phyloP scores from a whole-genome alignment of 345 rosid species.

The Aquilaria malaccensis region DNA sequence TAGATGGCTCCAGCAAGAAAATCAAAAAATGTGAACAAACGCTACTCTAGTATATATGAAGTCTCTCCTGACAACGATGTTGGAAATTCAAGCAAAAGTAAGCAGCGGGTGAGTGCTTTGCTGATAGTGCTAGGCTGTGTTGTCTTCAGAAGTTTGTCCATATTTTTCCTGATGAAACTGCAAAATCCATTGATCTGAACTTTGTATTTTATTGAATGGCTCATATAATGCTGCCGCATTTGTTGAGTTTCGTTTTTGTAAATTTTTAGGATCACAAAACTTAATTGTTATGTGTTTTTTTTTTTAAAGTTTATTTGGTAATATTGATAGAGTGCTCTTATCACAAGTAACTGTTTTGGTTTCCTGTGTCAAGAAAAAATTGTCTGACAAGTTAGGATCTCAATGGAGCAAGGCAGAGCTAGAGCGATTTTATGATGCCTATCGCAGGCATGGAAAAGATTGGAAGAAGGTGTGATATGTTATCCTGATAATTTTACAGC shows the following conservation, averaged over 20 bases:
- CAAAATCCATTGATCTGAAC: background rate
- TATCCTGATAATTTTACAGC: background rate
- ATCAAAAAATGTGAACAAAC: slow-evolving; percentile 70
- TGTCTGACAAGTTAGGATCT: slow-evolving; percentile 79
- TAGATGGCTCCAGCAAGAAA: slow-evolving; percentile 77
- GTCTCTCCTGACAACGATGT: slow-evolving; percentile 55
- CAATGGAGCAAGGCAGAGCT: slow-evolving; percentile 91
- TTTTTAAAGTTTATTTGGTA: background rate
- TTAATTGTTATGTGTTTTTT: background rate
- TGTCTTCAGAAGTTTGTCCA: background rate
- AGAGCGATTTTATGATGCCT: slow-evolving; percentile 80
- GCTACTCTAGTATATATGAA: slow-evolving; percentile 45
- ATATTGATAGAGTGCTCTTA: slow-evolving; percentile 13
- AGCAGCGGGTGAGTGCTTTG: slow-evolving; percentile 52
- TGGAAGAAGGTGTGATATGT: slow-evolving; percentile 66
- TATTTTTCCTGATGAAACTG: slow-evolving; percentile 2
- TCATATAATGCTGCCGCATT: too few relatives aligned
- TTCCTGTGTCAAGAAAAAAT: slow-evolving; percentile 54
- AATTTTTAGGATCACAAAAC: background rate
- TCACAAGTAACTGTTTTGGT: slow-evolving; percentile 14
- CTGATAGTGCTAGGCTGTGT: background rate
- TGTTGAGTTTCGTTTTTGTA: too few relatives aligned
- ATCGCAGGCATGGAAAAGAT: slow-evolving; percentile 72
- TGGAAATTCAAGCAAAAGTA: slow-evolving; percentile 44
- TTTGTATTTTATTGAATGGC: background rate